Percentiles rank a stretch among this genome's conserved stretches.
Evolutionary conservation across 139 green algal species (phyloP).

Genomic region (Helicosporidium sp.): DNA sequence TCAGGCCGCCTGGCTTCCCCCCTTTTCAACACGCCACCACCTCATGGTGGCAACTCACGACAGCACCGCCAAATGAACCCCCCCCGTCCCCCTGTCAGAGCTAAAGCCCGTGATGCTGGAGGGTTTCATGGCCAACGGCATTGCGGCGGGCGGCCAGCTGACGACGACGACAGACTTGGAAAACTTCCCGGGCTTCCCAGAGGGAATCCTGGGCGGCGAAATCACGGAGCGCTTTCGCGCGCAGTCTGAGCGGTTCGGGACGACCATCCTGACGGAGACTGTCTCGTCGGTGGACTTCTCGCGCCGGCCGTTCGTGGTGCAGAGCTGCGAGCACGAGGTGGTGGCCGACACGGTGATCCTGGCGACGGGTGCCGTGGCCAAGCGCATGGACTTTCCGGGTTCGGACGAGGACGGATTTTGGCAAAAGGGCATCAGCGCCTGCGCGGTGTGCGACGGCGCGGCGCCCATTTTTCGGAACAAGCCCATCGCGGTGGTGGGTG

Average conservation of each 20-base stretch:
- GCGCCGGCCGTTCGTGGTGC: slow-evolving; percentile 32
- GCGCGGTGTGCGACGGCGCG: slow-evolving; percentile 90
- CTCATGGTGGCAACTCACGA: too few relatives aligned
- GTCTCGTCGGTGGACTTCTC: slow-evolving; percentile 55
- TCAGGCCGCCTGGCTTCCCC: too few relatives aligned
- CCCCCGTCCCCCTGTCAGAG: too few relatives aligned
- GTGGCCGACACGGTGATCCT: slow-evolving; percentile 73
- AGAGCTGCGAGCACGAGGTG: slow-evolving; percentile 31
- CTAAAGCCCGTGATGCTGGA: slow-evolving; percentile 68
- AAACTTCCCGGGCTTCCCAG: slow-evolving; percentile 90
- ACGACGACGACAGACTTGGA: slow-evolving; percentile 88
- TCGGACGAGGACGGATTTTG: slow-evolving; percentile 72
- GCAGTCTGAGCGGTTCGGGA: slow-evolving; percentile 47
- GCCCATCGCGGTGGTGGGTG: slow-evolving; percentile 58
- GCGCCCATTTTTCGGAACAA: slow-evolving; percentile 71
- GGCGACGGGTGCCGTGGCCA: slow-evolving; percentile 79
- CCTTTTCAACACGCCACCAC: too few relatives aligned
- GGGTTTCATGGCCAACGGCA: slow-evolving; percentile 67
- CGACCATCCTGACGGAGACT: slow-evolving; percentile 51
- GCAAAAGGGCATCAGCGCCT: slow-evolving; percentile 83
- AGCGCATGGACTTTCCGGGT: slow-evolving; percentile 56
- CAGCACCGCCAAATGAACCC: too few relatives aligned
- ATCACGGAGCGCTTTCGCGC: slow-evolving; percentile 41
- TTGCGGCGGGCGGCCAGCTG: slow-evolving; percentile 80
- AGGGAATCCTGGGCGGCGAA: slow-evolving; percentile 78